Evolutionary conservation across 2,329 filamentous ascomycete species (phyloP), one percentile per base, ranked within the genome.

Genomic region (Epichloe scottii): DNA sequence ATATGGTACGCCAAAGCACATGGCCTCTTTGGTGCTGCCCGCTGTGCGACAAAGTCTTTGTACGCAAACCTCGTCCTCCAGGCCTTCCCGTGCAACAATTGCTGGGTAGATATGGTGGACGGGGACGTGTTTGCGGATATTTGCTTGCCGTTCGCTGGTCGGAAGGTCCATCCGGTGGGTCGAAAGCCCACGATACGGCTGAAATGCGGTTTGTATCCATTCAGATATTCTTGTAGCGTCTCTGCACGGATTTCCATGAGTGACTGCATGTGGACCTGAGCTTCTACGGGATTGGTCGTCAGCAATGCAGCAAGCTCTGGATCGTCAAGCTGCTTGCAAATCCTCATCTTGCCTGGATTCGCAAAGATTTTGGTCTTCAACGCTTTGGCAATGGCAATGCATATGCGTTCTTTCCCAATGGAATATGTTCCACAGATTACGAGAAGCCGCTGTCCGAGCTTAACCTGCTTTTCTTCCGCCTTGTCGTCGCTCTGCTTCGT

Each of bases 241-340:
- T 96, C 90, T 35, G 89, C 83, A 26, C 89, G 84, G 57, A 98
- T 89, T 66, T 97, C 91, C 75, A 93, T 93, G 10, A 98, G 75
- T 60, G 87, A 89, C 59, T 95, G 94, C 90, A 98, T 96, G 68
- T 98, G 93, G 0, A 98, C 89, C 66, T 97, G 91, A 0, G 93
- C 93, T 59, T 88, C 87, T 21, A 78, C 71, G 0, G 93, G 89
- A 62, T 96, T 73, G 7, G 76, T 75, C 0, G 93, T 98, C 60
- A 98, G 77, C 4, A 89, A 77, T 0, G 78, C 76, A 26, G 82
- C 74, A 4, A 98, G 77, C 62, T 95, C 90, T 0, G 85, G 76
- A 62, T 97, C 91, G 62, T 89, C 89, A 0, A 98, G 78, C 56
- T 89, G 89, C 21, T 79, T 76, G 68, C 89, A 90, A 26, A 97